phyloP scores from a whole-genome alignment of 2,329 filamentous ascomycete genomes.

The Alternaria sp. region DNA sequence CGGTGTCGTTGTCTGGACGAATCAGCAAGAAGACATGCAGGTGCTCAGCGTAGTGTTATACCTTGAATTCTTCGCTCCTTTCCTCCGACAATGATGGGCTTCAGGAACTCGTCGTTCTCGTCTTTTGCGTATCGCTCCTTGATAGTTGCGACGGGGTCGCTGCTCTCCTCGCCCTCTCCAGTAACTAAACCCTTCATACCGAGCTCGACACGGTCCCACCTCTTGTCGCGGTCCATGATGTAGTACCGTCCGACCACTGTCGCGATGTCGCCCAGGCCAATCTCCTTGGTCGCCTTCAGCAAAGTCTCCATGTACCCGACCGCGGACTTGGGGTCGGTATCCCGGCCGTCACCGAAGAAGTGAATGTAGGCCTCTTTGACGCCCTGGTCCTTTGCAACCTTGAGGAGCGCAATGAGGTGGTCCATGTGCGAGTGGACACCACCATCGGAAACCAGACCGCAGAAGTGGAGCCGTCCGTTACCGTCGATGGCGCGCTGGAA shows the following conservation, averaged over 20 bases:
- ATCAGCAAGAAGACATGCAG: conserved; percentile 38
- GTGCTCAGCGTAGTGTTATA: conserved; percentile 48
- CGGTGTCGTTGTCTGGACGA: conserved; percentile 77
- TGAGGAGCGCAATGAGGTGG: conserved; percentile 85
- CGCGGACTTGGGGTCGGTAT: conserved; percentile 96
- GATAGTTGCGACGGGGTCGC: conserved; percentile 84
- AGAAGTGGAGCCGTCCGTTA: conserved; percentile 90
- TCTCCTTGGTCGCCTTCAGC: conserved; percentile 78
- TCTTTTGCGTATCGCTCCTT: conserved; percentile 85
- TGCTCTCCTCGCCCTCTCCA: conserved; percentile 85
- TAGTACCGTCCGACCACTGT: conserved; percentile 97
- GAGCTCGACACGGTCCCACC: conserved; percentile 93
- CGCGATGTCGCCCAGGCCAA: conserved; percentile 85
- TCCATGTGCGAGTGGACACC: conserved; percentile 97
- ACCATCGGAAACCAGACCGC: conserved; percentile 91
- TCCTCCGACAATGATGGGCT: conserved; percentile 93
- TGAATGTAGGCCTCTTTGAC: conserved; percentile 96
- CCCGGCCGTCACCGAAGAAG: conserved; percentile 98
- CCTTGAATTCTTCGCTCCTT: conserved; percentile 85
- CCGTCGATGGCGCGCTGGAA: conserved; percentile 83
- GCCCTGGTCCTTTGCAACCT: conserved; percentile 85
- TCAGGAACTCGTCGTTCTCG: conserved; percentile 97
- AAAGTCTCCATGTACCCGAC: conserved; percentile 87
- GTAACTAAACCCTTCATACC: conserved; percentile 84
- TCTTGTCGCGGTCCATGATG: conserved; percentile 99